Conservation (phyloP, 1,139 yeast species). For the Arxiozyma telluris region DNA sequence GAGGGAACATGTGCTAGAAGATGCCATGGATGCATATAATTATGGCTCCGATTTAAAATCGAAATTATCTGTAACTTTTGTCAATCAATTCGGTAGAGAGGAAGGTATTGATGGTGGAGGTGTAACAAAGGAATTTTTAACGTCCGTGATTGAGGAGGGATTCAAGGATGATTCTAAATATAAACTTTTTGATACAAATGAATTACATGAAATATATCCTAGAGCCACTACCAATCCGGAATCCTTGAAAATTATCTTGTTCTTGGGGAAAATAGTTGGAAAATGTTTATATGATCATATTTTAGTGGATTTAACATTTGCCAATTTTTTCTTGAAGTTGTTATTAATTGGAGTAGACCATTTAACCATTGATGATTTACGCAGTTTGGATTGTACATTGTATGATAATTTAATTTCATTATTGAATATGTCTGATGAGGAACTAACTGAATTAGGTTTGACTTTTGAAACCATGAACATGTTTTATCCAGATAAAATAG, state of each 20-base stretch:
- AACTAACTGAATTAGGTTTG: constrained; percentile 51
- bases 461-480: constrained; percentile 47
- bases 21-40: constrained; percentile 57
- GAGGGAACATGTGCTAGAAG: constrained; percentile 61
- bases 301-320: constrained; percentile 73
- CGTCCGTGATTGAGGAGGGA: constrained; percentile 62
- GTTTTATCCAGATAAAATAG: constrained; percentile 24
- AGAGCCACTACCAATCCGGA: constrained; percentile 10
- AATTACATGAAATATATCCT: constrained; percentile 63
- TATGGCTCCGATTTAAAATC: constrained; percentile 48
- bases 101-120: constrained; percentile 98
- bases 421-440: constrained; percentile 46
- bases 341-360: constrained; percentile 35
- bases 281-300: constrained; percentile 84
- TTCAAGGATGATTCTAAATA: constrained; percentile 38
- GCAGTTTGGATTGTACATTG: constrained; percentile 58
- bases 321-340: constrained; percentile 76
- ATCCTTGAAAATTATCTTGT: constrained; percentile 6
- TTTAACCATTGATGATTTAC: constrained; percentile 66
- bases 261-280: constrained; percentile 65
- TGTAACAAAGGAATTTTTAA: constrained; percentile 80
- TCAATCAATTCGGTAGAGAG: constrained; percentile 59
- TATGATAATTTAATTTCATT: constrained; percentile 59
- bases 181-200: constrained; percentile 46
- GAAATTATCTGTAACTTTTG: constrained; percentile 55